Evolutionary conservation across 225 moss, liverwort and hornwort genomes (phyloP), one percentile per base, ranked within the genome.

Genomic region (Marchantia paleacea): DNA sequence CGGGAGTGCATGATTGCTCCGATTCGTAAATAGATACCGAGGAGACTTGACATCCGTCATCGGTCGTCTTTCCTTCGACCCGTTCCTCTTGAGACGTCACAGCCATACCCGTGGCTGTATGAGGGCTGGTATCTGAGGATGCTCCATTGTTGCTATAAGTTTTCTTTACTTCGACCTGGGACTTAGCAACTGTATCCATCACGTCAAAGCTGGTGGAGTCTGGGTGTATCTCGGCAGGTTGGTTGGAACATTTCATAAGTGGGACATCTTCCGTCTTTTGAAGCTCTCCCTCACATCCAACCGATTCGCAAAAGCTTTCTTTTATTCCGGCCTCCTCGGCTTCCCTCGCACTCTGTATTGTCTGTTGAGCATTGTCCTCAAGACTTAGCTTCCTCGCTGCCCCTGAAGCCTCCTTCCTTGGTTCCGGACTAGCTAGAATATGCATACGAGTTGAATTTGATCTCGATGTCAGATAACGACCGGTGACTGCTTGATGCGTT

Each of bases 401-500:
- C 51, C 39, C 53, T 16, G 64, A n/a, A 30, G 77, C 8, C 10
- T 70, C 74, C 58, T 47, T 75, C 19, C 20, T 69, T 15, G 31
- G 65, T 20, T 55, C 54, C 18, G 22, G 69, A 83, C 67, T 74
- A 47, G 29, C 73, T 25, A 28, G 64, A 24, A 69, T 58, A 22
- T 77, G 66, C 48, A n/a, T 50, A 22, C 72, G 79, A 77, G 53
- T 64, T 24, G 64, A 75, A 25, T 74, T 80, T 18, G 25, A 22
- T 73, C 69, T 77, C 26, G 76, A 82, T 7, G 72, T 71, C 62
- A 76, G 20, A 55, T 63, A 75, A 50, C 72, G 25, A 61, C 64
- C 72, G 15, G 81, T 63, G n/a, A 84, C 76, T 39, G 82, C 76
- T 69, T 39, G 55, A 74, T 69, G 71, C 28, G 84, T 73, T 55